phyloP scores from a whole-genome alignment of 2,329 filamentous ascomycete species.

The Hypoxylon sp. region DNA sequence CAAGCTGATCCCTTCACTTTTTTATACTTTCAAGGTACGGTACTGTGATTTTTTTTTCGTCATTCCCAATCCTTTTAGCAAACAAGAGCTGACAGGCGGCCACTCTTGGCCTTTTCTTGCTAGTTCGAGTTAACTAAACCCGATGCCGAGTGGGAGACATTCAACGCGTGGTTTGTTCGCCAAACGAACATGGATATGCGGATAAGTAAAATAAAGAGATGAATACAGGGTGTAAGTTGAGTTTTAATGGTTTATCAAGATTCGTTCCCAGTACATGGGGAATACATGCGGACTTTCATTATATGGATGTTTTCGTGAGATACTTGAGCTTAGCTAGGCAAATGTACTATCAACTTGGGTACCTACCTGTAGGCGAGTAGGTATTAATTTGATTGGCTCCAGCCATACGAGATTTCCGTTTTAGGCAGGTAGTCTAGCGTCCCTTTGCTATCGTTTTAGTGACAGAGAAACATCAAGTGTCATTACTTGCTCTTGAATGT shows the following conservation, averaged over 20 bases:
- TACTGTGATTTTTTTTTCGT: not conserved
- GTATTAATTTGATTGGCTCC: not conserved
- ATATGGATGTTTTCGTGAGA: not conserved
- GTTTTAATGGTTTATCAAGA: not conserved
- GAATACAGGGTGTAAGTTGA: not conserved
- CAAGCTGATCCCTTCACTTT: constrained; percentile 31
- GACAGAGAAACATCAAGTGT: no score
- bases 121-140: not conserved
- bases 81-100: not conserved
- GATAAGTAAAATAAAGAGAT: not conserved
- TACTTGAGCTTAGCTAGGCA: not conserved
- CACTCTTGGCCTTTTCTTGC: not conserved
- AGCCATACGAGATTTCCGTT: not conserved
- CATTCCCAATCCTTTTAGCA: not conserved
- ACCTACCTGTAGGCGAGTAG: not conserved
- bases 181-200: not conserved
- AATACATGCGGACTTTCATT: not conserved
- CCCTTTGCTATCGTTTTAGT: not conserved
- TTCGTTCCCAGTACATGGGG: not conserved
- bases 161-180: constrained; percentile 1
- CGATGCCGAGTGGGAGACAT: constrained; percentile 1
- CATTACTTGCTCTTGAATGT: no score
- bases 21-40: constrained; percentile 2
- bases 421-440: not conserved
- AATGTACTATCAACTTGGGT: no score